Base-by-base conservation (phyloP, 2,329 filamentous ascomycete species). In the Penicillium sp. region DNA sequence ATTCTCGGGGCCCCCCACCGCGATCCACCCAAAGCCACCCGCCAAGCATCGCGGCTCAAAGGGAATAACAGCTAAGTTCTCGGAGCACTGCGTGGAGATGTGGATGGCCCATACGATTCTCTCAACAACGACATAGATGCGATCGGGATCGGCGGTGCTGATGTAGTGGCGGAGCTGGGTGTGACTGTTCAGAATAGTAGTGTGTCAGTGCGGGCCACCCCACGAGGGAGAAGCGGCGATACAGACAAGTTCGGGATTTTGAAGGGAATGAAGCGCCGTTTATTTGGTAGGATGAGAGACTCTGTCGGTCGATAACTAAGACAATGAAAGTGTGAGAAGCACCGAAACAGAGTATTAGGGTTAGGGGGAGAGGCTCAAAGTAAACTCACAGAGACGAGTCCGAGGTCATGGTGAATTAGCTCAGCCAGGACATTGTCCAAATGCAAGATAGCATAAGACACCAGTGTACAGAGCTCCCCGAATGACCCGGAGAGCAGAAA, bases 1-100 rank as follows among this genome's bases (percentile, higher is more conserved):
- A 55, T 82, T 81, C 60, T 95, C 86, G 49, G 78, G 77, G 32
- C 91, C 91, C 38, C 91, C 93, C 38, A 90, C 87, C 60, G 88
- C 95, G 29, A 97, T 78, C 85, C 88, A 97, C 42, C 89, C 89
- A 60, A 87, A 80, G 43, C 83, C 85, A 6, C 88, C 86, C n/a
- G 88, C 86, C 6, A 96, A 80, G 67, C 91, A 97, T 70, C 87
- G 81, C n/a, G 90, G 79, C 48, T 81, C 77, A 41, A 84, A 93
- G 56, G 77, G 82, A 56, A 90, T 75, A 24, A 82, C 74, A 42
- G 81, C 87, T 66, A 87, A 81, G 51, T 79, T 85, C 70, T 85
- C 87, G 72, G 81, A 84, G 75, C 83, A 86, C 66, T 76, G 81
- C 56, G 79, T 83, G 49, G 71, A 79, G 48, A 85, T 82, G 60